These are phyloP conservation scores for Parathielavia hyrcaniae DNA, from an alignment of 495 filamentous ascomycete genomes.

Conservation along the genomic window DNA sequence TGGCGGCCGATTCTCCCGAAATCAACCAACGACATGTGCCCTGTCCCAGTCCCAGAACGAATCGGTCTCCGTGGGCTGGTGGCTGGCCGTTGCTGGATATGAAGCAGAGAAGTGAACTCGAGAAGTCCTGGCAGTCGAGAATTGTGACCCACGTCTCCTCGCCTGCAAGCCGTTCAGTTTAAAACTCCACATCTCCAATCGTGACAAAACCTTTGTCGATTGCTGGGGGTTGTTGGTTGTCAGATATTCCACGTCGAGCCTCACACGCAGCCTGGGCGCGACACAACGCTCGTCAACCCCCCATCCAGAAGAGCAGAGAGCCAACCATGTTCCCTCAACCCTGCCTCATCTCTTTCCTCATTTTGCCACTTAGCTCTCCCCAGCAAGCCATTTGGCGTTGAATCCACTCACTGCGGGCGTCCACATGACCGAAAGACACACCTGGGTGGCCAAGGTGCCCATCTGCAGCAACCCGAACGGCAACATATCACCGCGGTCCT, in stretches of 20 bases:
- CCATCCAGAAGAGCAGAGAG: neutral
- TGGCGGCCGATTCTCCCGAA: neutral
- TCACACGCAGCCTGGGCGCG: no score
- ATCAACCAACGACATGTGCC: neutral
- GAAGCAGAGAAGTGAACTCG: slow-evolving; percentile 13
- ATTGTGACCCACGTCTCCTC: neutral
- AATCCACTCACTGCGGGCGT: slow-evolving; percentile 20
- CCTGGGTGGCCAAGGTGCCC: slow-evolving; percentile 33
- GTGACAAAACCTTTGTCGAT: no score
- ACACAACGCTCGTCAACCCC: neutral
- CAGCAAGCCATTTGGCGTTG: neutral
- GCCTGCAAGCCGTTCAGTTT: neutral
- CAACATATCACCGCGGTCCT: slow-evolving; percentile 20
- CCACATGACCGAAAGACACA: slow-evolving; percentile 26
- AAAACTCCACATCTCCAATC: neutral
- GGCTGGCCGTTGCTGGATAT: neutral
- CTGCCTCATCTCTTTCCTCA: slow-evolving; percentile 1
- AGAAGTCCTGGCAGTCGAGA: slow-evolving; percentile 7
- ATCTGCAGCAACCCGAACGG: slow-evolving; percentile 28
- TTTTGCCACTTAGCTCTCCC: neutral
- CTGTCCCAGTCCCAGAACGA: neutral
- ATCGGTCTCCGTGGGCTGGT: neutral
- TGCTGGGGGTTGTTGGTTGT: no score
- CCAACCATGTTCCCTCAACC: neutral
- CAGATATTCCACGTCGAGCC: neutral